phyloP scores from a whole-genome alignment of 208 protist genomes.

The Acanthamoeba triangularis region DNA sequence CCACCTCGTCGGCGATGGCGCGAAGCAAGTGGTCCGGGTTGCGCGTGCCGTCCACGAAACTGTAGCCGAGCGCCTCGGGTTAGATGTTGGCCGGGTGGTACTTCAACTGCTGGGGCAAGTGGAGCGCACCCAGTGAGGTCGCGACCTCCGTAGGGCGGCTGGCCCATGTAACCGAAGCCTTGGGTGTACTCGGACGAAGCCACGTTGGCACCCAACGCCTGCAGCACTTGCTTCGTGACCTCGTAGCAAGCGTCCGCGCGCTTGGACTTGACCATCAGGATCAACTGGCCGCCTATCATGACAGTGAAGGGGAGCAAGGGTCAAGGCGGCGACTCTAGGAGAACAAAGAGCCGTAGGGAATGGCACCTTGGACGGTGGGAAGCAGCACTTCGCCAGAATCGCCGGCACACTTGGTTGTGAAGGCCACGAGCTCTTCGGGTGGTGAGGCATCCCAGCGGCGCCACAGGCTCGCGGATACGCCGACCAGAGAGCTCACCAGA shows the following conservation, averaged over 20 bases:
- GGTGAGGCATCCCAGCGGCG: slow-evolving; percentile 41
- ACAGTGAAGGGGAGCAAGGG: too few relatives aligned
- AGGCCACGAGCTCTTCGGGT: slow-evolving; percentile 63
- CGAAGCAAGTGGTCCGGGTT: slow-evolving; percentile 66
- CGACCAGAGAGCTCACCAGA: background rate
- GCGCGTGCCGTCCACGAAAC: slow-evolving; percentile 70
- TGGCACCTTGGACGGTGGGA: background rate
- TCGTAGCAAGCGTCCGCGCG: slow-evolving; percentile 47
- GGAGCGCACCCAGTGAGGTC: background rate
- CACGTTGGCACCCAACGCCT: background rate
- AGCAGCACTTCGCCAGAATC: slow-evolving; percentile 14
- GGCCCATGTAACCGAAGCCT: slow-evolving; percentile 59
- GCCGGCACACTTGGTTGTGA: background rate
- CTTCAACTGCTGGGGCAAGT: too few relatives aligned
- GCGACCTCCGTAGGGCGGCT: slow-evolving; percentile 32
- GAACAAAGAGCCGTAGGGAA: background rate
- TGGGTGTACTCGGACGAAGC: background rate
- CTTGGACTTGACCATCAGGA: slow-evolving; percentile 58
- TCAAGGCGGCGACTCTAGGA: background rate
- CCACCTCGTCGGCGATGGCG: slow-evolving; percentile 54
- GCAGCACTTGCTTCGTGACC: background rate
- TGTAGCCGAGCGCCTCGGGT: background rate
- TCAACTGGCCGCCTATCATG: background rate
- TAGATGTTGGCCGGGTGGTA: background rate
- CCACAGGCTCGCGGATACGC: slow-evolving; percentile 23